phyloP scores from a whole-genome alignment of 1,284 basidiomycete species.

The Entoloma clypeatum region DNA sequence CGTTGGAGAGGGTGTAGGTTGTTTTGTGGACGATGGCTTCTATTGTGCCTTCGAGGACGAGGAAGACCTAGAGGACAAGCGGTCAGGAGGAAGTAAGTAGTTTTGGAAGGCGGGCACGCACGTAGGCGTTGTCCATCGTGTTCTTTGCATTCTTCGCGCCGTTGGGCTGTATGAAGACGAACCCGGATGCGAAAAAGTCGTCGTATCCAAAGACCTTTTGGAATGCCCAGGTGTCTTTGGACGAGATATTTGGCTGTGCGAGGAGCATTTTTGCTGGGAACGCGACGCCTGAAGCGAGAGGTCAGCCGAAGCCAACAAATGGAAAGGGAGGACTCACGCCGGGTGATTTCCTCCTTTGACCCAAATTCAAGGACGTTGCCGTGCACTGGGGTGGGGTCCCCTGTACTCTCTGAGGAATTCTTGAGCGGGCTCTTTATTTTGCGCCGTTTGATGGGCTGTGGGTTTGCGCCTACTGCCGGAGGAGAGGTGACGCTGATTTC shows the following conservation, averaged over 20 bases:
- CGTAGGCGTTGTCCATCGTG: conserved; percentile 94
- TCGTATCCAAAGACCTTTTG: conserved; percentile 96
- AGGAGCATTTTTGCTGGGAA: conserved; percentile 17
- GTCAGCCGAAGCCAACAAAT: too few relatives aligned
- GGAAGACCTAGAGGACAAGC: conserved; percentile 66
- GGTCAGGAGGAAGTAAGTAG: conserved; percentile 5
- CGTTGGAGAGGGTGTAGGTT: conserved; percentile 73
- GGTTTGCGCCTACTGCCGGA: too few relatives aligned
- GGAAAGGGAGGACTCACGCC: too few relatives aligned
- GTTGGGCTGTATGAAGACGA: conserved; percentile 76
- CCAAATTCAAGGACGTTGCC: too few relatives aligned
- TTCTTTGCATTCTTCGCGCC: conserved; percentile 84
- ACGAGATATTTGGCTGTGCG: conserved; percentile 13
- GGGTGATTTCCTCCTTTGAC: too few relatives aligned
- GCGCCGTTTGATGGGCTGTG: too few relatives aligned
- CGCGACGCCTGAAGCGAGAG: conserved; percentile 14
- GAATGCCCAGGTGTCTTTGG: conserved; percentile 68
- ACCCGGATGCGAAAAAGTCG: conserved; percentile 87
- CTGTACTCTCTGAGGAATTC: too few relatives aligned
- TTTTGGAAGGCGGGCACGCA: conserved; percentile 40
- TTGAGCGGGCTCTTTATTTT: too few relatives aligned
- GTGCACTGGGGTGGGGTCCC: too few relatives aligned
- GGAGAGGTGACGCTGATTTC: too few relatives aligned
- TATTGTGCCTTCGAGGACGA: conserved; percentile 84
- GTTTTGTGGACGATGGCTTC: conserved; percentile 81